Percentiles rank a stretch among this genome's conserved stretches.
Evolutionary conservation across 352 stramenopile genomes (phyloP).

Genomic region (Thalassiosira livingstoniorum): DNA sequence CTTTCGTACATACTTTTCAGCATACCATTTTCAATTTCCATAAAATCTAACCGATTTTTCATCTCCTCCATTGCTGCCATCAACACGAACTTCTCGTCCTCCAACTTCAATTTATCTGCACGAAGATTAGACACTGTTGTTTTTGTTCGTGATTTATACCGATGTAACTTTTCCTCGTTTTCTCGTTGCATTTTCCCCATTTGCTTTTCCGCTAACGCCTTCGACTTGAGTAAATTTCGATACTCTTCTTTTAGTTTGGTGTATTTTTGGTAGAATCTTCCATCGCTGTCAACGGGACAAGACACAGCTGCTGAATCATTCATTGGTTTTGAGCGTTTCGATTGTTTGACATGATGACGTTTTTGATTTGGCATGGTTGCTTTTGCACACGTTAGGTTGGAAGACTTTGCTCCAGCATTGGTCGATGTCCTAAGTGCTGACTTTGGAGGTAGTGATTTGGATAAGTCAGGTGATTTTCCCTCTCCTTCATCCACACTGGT

Average conservation of each 20-base stretch:
- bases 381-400: background rate
- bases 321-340: background rate
- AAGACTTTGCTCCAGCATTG: background rate
- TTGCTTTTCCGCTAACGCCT: background rate
- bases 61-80: constrained; percentile 9
- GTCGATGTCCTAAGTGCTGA: background rate
- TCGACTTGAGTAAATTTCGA: background rate
- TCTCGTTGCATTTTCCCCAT: constrained; percentile 10
- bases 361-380: background rate
- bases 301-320: background rate
- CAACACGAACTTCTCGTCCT: constrained; percentile 4
- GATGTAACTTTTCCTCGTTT: background rate
- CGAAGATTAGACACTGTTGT: constrained; percentile 8
- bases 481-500: background rate
- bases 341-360: background rate
- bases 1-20: constrained; percentile 3
- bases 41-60: constrained; percentile 1
- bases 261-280: background rate
- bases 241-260: background rate
- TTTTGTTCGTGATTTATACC: background rate
- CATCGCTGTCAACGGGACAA: background rate
- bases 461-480: background rate
- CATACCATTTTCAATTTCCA: constrained; percentile 1
- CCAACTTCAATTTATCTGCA: background rate
- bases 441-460: background rate